phyloP scores from a whole-genome alignment of 2,329 filamentous ascomycete genomes.

The Fusarium denticulatum region DNA sequence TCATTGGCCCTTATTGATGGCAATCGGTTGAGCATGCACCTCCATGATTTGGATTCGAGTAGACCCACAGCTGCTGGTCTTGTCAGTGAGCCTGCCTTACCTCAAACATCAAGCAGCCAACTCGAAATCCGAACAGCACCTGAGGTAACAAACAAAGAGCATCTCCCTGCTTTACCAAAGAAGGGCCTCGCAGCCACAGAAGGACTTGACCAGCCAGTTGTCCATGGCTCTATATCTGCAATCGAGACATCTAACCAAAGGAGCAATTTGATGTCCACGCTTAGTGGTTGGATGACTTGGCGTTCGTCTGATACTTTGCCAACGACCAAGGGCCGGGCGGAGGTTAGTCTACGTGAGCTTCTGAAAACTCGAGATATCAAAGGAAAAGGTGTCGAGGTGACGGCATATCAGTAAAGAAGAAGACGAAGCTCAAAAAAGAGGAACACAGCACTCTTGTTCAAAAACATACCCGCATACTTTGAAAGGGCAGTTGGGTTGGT shows the following conservation, averaged over 20 bases:
- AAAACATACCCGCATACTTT: not conserved
- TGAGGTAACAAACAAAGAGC: conserved; percentile 41
- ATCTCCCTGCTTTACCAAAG: conserved; percentile 18
- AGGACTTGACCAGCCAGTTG: conserved; percentile 41
- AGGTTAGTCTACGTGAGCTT: conserved; percentile 65
- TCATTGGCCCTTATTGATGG: conserved; percentile 52
- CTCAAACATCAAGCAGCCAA: conserved; percentile 64
- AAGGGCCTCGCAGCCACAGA: conserved; percentile 31
- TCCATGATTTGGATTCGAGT: conserved; percentile 44
- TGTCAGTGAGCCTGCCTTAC: conserved; percentile 65
- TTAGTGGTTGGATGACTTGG: conserved; percentile 61
- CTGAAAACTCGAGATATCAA: conserved; percentile 53
- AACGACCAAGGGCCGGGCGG: conserved; percentile 58
- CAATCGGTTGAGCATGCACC: conserved; percentile 47
- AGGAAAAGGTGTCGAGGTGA: conserved; percentile 47
- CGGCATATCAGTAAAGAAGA: conserved; percentile 8
- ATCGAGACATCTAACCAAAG: conserved; percentile 37
- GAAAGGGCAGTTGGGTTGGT: not conserved
- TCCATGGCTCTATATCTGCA: conserved; percentile 44
- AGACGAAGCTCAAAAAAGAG: conserved; percentile 28
- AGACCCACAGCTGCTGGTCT: conserved; percentile 54
- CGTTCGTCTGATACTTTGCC: conserved; percentile 38
- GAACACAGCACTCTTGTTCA: conserved; percentile 42
- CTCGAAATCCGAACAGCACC: conserved; percentile 56
- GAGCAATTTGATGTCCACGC: conserved; percentile 50